Evolutionary conservation across 352 stramenopile genomes (phyloP).

Genomic region (Phytophthora ramorum): DNA sequence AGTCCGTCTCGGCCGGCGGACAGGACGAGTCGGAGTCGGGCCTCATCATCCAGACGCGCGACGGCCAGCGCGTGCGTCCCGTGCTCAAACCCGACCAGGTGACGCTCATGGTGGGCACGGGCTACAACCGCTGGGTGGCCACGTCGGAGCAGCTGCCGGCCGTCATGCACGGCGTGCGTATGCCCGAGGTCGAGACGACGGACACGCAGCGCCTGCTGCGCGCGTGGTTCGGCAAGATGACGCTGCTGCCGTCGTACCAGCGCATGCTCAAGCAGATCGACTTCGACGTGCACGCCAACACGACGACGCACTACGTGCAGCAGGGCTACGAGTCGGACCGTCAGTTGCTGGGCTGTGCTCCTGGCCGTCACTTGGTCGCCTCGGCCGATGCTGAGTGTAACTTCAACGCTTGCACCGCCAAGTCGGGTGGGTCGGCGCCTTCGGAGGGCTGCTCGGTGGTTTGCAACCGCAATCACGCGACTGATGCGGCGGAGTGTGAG

Average conservation of each 20-base stretch:
- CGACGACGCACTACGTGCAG: constrained; percentile 37
- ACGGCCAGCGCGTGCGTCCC: constrained; percentile 52
- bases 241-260: constrained; percentile 59
- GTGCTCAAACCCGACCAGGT: constrained; percentile 61
- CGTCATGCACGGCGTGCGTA: constrained; percentile 68
- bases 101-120: constrained; percentile 68
- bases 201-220: constrained; percentile 48
- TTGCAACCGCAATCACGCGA: constrained; percentile 44
- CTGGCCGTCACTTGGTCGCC: constrained; percentile 39
- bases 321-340: constrained; percentile 27
- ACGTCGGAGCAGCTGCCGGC: constrained; percentile 53
- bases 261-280: constrained; percentile 58
- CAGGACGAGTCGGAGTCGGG: constrained; percentile 46
- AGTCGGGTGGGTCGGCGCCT: constrained; percentile 30
- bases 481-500: constrained; percentile 15
- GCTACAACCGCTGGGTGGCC: constrained; percentile 58
- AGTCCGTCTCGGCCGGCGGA: constrained; percentile 33
- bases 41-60: constrained; percentile 57
- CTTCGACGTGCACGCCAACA: constrained; percentile 51
- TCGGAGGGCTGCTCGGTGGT: constrained; percentile 36
- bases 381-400: constrained; percentile 40
- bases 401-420: constrained; percentile 39
- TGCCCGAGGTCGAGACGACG: constrained; percentile 43
- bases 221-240: constrained; percentile 73
- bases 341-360: constrained; percentile 43